Percentiles rank a stretch among this genome's conserved stretches.
Evolutionary conservation across 2,329 filamentous ascomycete genomes (phyloP).

Genomic region (Fusarium acutatum): DNA sequence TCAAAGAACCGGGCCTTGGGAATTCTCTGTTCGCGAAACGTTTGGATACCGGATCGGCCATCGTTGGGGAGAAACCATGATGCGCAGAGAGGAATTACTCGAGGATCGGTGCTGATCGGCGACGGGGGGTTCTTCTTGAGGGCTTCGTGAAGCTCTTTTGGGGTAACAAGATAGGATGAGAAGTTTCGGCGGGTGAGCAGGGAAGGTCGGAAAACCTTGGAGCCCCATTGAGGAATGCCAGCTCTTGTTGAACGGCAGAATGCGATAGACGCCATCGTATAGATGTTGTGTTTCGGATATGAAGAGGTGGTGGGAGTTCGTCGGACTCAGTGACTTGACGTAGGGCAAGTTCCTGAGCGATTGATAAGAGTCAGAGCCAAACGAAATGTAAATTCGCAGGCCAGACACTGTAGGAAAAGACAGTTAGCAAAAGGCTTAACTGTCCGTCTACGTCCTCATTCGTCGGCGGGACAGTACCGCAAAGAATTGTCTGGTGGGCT

Average conservation of each 20-base stretch:
- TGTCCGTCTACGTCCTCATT: constrained; percentile 38
- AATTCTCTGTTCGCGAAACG: constrained; percentile 84
- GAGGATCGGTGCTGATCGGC: constrained; percentile 81
- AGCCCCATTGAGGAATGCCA: constrained; percentile 49
- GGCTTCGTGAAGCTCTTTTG: constrained; percentile 81
- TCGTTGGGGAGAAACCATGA: constrained; percentile 98
- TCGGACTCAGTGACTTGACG: constrained; percentile 25
- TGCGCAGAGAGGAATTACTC: constrained; percentile 88
- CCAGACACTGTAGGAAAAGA: constrained; percentile 7
- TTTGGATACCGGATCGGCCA: constrained; percentile 79
- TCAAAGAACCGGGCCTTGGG: constrained; percentile 95
- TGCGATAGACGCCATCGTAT: constrained; percentile 54
- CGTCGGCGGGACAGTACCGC: constrained; percentile 22
- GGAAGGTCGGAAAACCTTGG: constrained; percentile 44
- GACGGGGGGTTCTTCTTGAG: constrained; percentile 83
- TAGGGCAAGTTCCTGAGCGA: constrained; percentile 30
- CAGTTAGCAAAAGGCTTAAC: constrained; percentile 34
- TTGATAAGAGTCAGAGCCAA: constrained; percentile 35
- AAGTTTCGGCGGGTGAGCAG: constrained; percentile 55
- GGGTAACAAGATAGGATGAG: constrained; percentile 86
- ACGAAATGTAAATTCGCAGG: background rate
- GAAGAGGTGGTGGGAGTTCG: constrained; percentile 5
- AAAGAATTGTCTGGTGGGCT: constrained; percentile 5
- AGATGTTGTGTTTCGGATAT: constrained; percentile 11
- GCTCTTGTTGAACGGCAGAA: constrained; percentile 54